Evolutionary conservation across 129 eudicot genomes (phyloP).

Genomic region (Flaveria ramosissima): DNA sequence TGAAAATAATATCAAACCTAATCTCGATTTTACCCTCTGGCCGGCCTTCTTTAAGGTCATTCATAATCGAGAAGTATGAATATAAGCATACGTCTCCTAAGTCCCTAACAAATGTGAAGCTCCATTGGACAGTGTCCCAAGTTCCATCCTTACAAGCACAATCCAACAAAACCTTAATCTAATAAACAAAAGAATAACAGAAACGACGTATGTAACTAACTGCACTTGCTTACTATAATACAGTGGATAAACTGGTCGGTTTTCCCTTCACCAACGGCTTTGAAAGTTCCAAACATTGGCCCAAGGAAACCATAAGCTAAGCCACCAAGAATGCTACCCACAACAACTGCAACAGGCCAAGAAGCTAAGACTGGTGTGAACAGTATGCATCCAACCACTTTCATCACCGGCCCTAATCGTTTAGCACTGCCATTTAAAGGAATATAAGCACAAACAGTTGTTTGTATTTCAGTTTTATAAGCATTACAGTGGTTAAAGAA

Average conservation of each 20-base stretch:
- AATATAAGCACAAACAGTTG: not conserved
- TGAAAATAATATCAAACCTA: conserved; percentile 48
- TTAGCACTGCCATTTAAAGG: conserved; percentile 63
- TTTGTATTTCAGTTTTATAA: not conserved
- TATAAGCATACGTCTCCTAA: conserved; percentile 61
- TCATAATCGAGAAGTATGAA: conserved; percentile 74
- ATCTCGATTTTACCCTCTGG: conserved; percentile 70
- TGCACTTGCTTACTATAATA: conserved; percentile 46
- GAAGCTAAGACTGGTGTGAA: conserved; percentile 42
- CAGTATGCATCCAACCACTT: conserved; percentile 59
- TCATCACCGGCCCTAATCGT: conserved; percentile 75
- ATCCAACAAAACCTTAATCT: not conserved
- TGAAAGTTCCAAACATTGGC: conserved; percentile 86
- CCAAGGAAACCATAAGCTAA: conserved; percentile 85
- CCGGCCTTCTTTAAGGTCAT: conserved; percentile 59
- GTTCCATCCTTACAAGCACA: conserved; percentile 72
- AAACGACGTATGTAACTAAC: not conserved
- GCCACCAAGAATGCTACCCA: conserved; percentile 68
- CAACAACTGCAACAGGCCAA: conserved; percentile 63
- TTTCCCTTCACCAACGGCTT: conserved; percentile 88
- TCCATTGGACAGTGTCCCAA: conserved; percentile 62
- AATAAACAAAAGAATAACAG: conserved; percentile 1
- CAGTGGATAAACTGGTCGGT: conserved; percentile 65
- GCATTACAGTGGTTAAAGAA: conserved; percentile 3
- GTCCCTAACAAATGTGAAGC: conserved; percentile 74